phyloP scores from a whole-genome alignment of 148 eudicot species.

The Rhododendron ovatum region DNA sequence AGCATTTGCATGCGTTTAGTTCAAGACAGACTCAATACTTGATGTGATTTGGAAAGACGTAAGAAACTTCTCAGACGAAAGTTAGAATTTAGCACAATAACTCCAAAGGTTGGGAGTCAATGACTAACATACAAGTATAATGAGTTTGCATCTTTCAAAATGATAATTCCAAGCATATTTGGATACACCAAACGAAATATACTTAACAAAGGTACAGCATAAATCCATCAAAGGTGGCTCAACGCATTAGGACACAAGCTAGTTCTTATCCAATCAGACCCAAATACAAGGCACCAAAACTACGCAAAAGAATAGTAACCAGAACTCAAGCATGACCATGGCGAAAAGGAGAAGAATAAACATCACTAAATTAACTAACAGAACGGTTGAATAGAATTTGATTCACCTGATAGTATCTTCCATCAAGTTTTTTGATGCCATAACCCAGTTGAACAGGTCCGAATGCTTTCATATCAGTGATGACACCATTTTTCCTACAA shows the following conservation, averaged over 20 bases:
- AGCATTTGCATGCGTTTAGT: not conserved
- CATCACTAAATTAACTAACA: not conserved
- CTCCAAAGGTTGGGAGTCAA: not conserved
- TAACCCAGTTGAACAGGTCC: constrained; percentile 77
- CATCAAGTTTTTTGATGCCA: constrained; percentile 93
- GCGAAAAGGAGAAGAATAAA: not conserved
- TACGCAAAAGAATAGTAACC: not conserved
- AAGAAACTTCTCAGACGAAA: not conserved
- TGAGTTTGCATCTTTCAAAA: not conserved
- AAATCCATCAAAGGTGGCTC: not conserved
- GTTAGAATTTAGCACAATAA: not conserved
- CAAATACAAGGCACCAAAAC: not conserved
- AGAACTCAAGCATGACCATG: not conserved
- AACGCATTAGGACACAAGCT: not conserved
- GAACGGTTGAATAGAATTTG: not conserved
- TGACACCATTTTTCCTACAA: constrained; percentile 71
- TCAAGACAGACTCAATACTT: not conserved
- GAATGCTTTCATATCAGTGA: constrained; percentile 60
- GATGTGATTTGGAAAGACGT: not conserved
- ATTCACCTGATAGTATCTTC: constrained; percentile 71
- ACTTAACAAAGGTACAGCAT: not conserved
- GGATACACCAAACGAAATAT: not conserved
- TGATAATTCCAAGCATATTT: not conserved
- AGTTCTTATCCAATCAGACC: not conserved
- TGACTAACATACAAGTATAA: not conserved